Base-by-base conservation (phyloP, 208 protist genomes). In the Acanthamoeba lenticulata region DNA sequence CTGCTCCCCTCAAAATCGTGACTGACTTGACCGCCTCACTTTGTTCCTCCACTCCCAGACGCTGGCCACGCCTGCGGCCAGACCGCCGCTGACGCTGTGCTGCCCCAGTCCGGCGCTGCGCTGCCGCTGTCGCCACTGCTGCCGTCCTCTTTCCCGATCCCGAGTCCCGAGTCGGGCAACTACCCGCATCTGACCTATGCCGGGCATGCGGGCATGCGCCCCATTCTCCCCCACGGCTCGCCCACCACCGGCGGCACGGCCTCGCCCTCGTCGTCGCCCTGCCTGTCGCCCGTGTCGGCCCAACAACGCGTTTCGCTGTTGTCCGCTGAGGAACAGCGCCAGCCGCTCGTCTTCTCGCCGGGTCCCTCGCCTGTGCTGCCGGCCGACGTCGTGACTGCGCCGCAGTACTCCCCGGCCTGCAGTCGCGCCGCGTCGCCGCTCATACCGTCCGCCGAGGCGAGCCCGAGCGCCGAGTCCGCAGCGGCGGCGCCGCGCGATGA, bases 61-160 rank as follows among this genome's bases (percentile, higher is more conserved):
- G 24, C 55, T 62, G 24, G 24, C 15, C 55, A 29, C 24, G 55
- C 24, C 55, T 62, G 55, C n/a, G n/a, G n/a, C n/a, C n/a, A n/a
- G n/a, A n/a, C n/a, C n/a, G n/a, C n/a, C n/a, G n/a, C n/a, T n/a
- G n/a, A n/a, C n/a, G n/a, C n/a, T n/a, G n/a, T n/a, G n/a, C n/a
- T n/a, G n/a, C n/a, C n/a, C n/a, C n/a, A n/a, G n/a, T n/a, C n/a
- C n/a, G n/a, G n/a, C n/a, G n/a, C n/a, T n/a, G n/a, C n/a, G n/a
- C n/a, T n/a, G n/a, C n/a, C n/a, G 44, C 77, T 86, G 19, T 86
- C 77, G 27, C 77, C 77, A 9, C 38, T 86, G 6, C n/a, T 86
- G 44, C 77, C 77, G 49, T 42, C 77, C 42, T 42, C 77, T 19
- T 86, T 86, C 29, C 77, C 77, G 24, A 19, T 86, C 21, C 44